phyloP scores from a whole-genome alignment of 139 green algal species.

The Trebouxia sp. region DNA sequence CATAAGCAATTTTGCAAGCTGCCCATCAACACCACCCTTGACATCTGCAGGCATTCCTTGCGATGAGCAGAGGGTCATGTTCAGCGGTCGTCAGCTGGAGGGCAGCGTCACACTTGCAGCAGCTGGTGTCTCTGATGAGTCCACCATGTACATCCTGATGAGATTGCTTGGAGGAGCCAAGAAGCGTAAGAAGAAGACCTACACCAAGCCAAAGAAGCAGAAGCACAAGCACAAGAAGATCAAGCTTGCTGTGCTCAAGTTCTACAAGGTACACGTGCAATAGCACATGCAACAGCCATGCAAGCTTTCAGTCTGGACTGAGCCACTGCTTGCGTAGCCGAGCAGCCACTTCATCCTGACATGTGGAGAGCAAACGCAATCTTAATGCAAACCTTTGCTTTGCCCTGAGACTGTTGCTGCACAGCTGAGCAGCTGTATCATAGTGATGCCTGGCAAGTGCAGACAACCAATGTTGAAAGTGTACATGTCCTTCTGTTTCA shows the following conservation, averaged over 20 bases:
- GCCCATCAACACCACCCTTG: not conserved
- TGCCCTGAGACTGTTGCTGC: no score
- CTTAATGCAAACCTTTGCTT: no score
- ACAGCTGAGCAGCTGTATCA: no score
- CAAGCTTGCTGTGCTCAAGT: conserved; percentile 77
- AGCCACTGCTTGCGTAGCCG: no score
- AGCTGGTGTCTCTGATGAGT: conserved; percentile 81
- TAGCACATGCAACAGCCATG: not conserved
- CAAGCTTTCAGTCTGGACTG: no score
- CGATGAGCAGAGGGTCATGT: conserved; percentile 78
- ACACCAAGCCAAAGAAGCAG: conserved; percentile 99
- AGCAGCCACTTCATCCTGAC: no score
- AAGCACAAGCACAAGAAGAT: conserved; percentile 99
- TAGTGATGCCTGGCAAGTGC: no score
- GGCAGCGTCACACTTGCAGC: conserved; percentile 57
- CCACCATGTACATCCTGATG: conserved; percentile 80
- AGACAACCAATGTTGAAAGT: no score
- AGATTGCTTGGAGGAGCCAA: conserved; percentile 95
- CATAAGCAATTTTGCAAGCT: not conserved
- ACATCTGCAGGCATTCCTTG: conserved; percentile 62
- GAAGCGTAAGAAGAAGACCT: conserved; percentile 99
- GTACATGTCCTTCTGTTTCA: no score
- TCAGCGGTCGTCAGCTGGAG: conserved; percentile 81
- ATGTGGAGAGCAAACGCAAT: no score
- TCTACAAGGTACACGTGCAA: conserved; percentile 66